A percentile compares a stretch with the other conserved stretches of the same genome.
Evolutionary conservation across 345 rosid genomes (phyloP).

Genomic region (Hypericum androsaemum): DNA sequence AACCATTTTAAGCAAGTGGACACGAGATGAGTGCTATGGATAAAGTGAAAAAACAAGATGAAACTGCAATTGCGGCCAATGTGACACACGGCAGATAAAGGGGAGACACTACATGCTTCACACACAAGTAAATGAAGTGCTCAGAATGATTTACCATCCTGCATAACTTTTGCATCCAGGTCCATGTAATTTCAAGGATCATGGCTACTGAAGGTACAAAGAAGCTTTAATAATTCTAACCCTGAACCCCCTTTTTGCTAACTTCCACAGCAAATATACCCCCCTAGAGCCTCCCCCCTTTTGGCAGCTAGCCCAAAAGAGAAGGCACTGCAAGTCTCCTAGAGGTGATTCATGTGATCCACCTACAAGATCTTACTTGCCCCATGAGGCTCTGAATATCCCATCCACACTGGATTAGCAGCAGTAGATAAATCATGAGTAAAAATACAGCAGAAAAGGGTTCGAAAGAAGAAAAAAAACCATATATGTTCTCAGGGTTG

Average conservation of each 20-base stretch:
- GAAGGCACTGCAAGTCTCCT: slow-evolving; percentile 9
- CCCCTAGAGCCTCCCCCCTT: slow-evolving; percentile 17
- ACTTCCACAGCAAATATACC: slow-evolving; percentile 27
- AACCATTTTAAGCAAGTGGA: too few species aligned
- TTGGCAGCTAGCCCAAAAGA: slow-evolving; percentile 16
- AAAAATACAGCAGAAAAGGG: too few species aligned
- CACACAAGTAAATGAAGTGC: slow-evolving; percentile 9
- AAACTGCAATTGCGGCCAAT: too few species aligned
- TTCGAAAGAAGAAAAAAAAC: too few species aligned
- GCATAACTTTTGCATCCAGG: slow-evolving; percentile 6
- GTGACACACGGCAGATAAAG: too few species aligned
- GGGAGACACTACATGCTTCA: slow-evolving; percentile 1
- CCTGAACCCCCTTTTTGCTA: slow-evolving; percentile 12
- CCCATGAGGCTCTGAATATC: too few species aligned
- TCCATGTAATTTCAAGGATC: slow-evolving; percentile 6
- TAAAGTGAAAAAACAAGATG: too few species aligned
- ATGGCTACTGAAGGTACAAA: neutral
- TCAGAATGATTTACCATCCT: slow-evolving; percentile 2
- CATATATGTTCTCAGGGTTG: too few species aligned
- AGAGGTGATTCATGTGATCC: slow-evolving; percentile 9
- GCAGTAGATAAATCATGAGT: too few species aligned
- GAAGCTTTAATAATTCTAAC: slow-evolving; percentile 21
- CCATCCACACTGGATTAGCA: too few species aligned
- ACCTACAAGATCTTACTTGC: too few species aligned
- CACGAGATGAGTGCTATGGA: too few species aligned